Percentiles rank a stretch among this genome's conserved stretches.
phyloP scores from a whole-genome alignment of 148 eudicot genomes.

The Rhododendron ovatum region DNA sequence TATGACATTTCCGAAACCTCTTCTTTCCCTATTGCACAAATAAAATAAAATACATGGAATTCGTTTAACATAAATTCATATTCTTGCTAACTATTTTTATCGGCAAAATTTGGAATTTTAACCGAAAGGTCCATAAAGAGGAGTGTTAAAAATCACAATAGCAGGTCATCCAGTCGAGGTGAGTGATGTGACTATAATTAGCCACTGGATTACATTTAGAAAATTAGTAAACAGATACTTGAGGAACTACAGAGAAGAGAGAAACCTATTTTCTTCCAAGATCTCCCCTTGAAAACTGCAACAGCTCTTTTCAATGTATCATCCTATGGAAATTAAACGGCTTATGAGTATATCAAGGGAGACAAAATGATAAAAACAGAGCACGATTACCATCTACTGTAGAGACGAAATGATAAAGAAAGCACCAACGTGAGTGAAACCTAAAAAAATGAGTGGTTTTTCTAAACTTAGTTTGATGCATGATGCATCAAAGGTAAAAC shows the following conservation, averaged over 20 bases:
- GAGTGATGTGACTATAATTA: background rate
- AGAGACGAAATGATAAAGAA: background rate
- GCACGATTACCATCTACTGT: background rate
- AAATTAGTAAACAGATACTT: background rate
- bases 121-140: background rate
- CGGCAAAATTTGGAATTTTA: background rate
- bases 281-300: conserved; percentile 58
- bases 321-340: conserved; percentile 42
- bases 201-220: background rate
- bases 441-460: background rate
- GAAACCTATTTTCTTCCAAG: conserved; percentile 91
- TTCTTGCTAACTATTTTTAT: background rate
- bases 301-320: conserved; percentile 80
- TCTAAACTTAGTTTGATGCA: background rate
- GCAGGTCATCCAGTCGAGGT: background rate
- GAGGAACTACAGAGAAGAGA: conserved; percentile 2
- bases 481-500: background rate
- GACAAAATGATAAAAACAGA: background rate
- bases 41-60: background rate
- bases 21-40: background rate
- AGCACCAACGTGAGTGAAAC: background rate
- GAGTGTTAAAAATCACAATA: background rate
- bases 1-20: background rate
- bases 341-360: conserved; percentile 9
- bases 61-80: background rate